Percentiles rank a stretch among this genome's conserved stretches.
phyloP scores from a whole-genome alignment of 2,329 filamentous ascomycete genomes.

The Diaporthe sp. region DNA sequence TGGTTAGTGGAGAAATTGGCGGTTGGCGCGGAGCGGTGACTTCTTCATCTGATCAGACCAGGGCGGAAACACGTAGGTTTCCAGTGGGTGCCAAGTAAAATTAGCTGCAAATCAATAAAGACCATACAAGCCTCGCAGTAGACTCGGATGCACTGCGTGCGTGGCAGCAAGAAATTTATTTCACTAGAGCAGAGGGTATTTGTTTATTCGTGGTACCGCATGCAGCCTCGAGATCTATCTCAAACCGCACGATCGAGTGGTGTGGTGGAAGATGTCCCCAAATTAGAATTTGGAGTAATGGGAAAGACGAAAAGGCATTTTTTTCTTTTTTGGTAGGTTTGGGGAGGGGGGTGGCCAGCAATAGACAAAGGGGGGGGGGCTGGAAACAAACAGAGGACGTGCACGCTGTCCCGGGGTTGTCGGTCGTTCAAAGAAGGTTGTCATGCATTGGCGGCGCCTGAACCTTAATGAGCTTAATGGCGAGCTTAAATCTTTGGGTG shows the following conservation, averaged over 20 bases:
- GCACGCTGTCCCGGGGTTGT: constrained; percentile 25
- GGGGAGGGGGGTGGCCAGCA: not conserved
- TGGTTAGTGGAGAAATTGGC: not conserved
- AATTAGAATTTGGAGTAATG: constrained; percentile 27
- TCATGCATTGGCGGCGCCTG: constrained; percentile 38
- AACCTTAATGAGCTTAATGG: constrained; percentile 40
- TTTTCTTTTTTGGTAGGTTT: not conserved
- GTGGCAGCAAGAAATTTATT: not conserved
- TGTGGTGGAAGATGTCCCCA: not conserved
- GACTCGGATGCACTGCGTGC: constrained; percentile 10
- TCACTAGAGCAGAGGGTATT: constrained; percentile 7
- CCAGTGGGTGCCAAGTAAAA: not conserved
- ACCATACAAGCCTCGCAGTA: constrained; percentile 1
- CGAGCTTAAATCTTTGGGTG: constrained; percentile 36
- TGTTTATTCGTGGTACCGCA: constrained; percentile 14
- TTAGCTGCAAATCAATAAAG: constrained; percentile 10
- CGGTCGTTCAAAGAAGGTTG: constrained; percentile 38
- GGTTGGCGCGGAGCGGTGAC: not conserved
- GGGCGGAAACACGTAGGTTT: not conserved
- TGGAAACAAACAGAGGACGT: constrained; percentile 29
- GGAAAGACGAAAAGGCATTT: not conserved
- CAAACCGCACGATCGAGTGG: not conserved
- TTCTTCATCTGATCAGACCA: constrained; percentile 10
- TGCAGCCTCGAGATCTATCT: constrained; percentile 27
- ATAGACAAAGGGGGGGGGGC: not conserved